Base-by-base conservation (phyloP, 306 rosid species). In the Quercus bicolor region DNA sequence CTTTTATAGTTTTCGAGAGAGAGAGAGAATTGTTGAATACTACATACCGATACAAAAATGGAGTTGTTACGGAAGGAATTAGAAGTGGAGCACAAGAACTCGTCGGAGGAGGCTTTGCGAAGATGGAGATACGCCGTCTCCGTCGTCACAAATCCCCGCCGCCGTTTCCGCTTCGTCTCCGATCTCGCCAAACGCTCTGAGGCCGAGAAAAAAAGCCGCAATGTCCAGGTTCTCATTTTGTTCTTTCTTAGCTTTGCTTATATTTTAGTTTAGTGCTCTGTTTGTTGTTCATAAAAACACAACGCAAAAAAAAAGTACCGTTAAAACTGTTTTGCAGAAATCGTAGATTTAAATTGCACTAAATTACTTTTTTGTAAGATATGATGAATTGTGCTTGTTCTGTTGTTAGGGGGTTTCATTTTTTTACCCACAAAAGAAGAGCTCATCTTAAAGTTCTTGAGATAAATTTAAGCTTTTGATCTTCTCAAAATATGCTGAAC, bases 51-150 rank as follows among this genome's bases (percentile, higher is more conserved):
- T 40, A 40, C 0, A 40, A 40, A 40, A 40, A 40, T 40, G 45
- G 45, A 40, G 45, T 0, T 40, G 45, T 40, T 40, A 40, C 45
- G 0, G 45, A 85, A 89, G 81, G 93, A 92, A 57, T 88, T 92
- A 68, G 87, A 89, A 18, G 70, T 94, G 3, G 85, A 88, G 52
- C 64, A 24, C 70, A 94, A 92, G 74, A 85, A 82, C 72, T 81
- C 89, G 0, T 85, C 98, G 31, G 65, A 79, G 19, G 92, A 87
- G 59, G 86, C 93, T 26, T 73, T 83, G 81, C 59, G 52, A 40
- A 74, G 91, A n/a, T 95, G 98, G 98, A 86, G 97, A 81, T 69
- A 80, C 54, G 98, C 98, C 79, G 98, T 93, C 72, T 20, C 87
- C 0, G 23, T 91, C 73, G 97, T 93, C 75, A 92, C 80, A 62